Conservation (phyloP, 148 eudicot genomes). For the Spergularia marina region DNA sequence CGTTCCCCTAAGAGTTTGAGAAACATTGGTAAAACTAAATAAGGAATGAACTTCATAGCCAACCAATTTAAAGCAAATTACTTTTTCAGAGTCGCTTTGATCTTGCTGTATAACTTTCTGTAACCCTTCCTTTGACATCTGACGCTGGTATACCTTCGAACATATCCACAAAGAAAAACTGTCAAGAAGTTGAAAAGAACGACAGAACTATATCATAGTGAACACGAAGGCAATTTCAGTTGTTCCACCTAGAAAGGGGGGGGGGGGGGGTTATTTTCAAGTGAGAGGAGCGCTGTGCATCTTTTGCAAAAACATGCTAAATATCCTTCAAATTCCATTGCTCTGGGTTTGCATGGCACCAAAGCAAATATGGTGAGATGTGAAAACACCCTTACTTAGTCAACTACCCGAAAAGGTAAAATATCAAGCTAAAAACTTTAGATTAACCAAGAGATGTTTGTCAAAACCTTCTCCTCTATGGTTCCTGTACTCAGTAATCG, state of each 20-base stretch:
- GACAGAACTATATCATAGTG: too few relatives aligned
- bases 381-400: background rate
- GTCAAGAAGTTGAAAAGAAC: background rate
- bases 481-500: conserved; percentile 96
- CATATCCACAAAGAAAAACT: background rate
- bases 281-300: too few relatives aligned
- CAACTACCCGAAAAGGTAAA: background rate
- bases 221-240: too few relatives aligned
- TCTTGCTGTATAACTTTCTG: conserved; percentile 94
- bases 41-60: conserved; percentile 2
- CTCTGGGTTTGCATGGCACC: too few relatives aligned
- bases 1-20: conserved; percentile 59
- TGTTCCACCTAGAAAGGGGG: too few relatives aligned
- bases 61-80: conserved; percentile 14
- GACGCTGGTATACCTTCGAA: conserved; percentile 97
- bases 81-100: conserved; percentile 56
- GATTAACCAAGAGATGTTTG: too few relatives aligned
- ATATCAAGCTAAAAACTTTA: too few relatives aligned
- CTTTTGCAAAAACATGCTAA: too few relatives aligned
- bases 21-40: background rate
- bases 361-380: too few relatives aligned
- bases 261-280: too few relatives aligned
- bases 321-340: too few relatives aligned
- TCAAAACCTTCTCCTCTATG: conserved; percentile 90
- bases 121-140: conserved; percentile 99